Conservation (phyloP, 305 asterid species). For the Fraxinus sp. region DNA sequence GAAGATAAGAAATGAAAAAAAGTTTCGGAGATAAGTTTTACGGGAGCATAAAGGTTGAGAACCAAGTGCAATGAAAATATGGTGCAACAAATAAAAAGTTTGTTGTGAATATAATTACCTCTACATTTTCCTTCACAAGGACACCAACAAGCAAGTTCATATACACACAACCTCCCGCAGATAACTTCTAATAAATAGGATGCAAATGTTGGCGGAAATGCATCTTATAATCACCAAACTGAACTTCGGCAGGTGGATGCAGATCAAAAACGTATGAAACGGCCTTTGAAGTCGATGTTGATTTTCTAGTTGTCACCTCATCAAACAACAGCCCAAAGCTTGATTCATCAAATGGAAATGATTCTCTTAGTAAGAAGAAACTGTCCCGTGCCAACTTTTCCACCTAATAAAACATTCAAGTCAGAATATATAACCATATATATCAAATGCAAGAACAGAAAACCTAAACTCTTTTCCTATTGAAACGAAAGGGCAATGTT, state of each 20-base stretch:
- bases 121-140: not conserved
- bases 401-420: slow-evolving; percentile 50
- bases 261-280: slow-evolving; percentile 62
- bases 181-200: slow-evolving; percentile 8
- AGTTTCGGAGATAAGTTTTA: not conserved
- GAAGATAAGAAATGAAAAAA: not conserved
- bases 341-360: slow-evolving; percentile 65
- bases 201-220: slow-evolving; percentile 28
- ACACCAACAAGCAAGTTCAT: not conserved
- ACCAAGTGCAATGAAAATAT: not conserved
- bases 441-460: not conserved
- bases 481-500: not conserved
- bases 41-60: not conserved
- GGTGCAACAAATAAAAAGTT: not conserved
- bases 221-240: slow-evolving; percentile 35
- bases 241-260: slow-evolving; percentile 44
- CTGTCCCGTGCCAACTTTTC: slow-evolving; percentile 72
- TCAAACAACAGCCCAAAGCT: slow-evolving; percentile 65
- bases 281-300: slow-evolving; percentile 55
- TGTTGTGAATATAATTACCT: not conserved
- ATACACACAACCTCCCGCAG: not conserved
- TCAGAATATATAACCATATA: not conserved
- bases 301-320: slow-evolving; percentile 35
- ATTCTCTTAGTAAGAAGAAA: slow-evolving; percentile 66
- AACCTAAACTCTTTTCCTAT: not conserved